Evolutionary conservation across 805 yeast species (phyloP), one percentile per base, ranked within the genome.

Genomic region (Naumovozyma baii): DNA sequence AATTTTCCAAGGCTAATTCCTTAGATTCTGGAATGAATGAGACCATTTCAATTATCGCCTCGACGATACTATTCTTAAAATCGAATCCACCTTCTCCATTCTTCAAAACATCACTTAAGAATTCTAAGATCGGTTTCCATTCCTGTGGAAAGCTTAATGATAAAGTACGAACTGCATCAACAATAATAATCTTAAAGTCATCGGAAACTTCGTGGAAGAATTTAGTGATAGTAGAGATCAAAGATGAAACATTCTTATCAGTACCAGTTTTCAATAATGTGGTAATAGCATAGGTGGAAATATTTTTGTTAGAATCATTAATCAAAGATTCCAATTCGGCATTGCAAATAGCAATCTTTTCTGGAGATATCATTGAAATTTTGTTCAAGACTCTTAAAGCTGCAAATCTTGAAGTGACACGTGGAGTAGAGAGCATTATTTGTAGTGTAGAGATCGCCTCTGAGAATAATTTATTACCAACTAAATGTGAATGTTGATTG

Each of bases 271-370:
- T 92, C 62, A 92, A 75, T 56, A 92, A 70, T 2, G 97, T 90
- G 26, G 97, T 92, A 59, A 92, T 92, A 19, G 98, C 96, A 63
- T 86, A 90, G 13, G 98, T 92, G 12, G 97, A 90, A 48, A 92
- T 78, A 26, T 95, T 80, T 65, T 95, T 78, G 66, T 85, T 87
- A 18, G 88, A 61, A 62, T 90, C 97, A 57, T 81, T 80, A 54
- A 92, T 84, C 59, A 92, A 72, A 25, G 77, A 67, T 65, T 92
- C 97, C 55, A 92, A 73, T 61, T 88, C 96, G 37, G 73, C 67
- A 57, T 86, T 92, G 61, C 94, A 86, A 34, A 75, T 74, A 47
- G 83, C 77, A 38, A 82, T 74, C 53, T 77, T 80, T 50, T 81
- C 84, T 7, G 97, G 95, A 45, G 78, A 76, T 48, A 72, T 74